phyloP scores from a whole-genome alignment of 371 early-diverging fungal species.

The Mortierella sp. region DNA sequence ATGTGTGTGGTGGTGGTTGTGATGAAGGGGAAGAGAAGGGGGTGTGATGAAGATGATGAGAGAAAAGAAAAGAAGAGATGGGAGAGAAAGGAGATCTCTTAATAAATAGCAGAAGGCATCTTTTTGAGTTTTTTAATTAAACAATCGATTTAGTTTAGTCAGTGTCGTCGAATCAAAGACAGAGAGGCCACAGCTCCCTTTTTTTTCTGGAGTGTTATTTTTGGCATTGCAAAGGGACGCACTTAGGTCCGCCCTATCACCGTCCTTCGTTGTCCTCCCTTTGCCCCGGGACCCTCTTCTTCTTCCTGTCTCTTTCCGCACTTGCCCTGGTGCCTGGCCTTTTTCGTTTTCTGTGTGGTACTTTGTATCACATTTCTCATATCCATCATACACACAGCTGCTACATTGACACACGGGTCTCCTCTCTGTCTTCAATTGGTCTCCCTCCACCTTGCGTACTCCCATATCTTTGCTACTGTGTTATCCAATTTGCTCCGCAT shows the following conservation, averaged over 20 bases:
- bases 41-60: constrained; percentile 6
- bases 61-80: background rate
- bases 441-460: background rate
- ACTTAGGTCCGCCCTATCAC: constrained; percentile 12
- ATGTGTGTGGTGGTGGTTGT: background rate
- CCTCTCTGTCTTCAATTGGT: background rate
- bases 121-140: constrained; percentile 4
- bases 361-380: background rate
- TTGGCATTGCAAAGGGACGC: background rate
- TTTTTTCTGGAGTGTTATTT: background rate
- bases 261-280: background rate
- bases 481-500: constrained; percentile 4
- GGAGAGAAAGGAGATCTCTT: background rate
- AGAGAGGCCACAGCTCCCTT: constrained; percentile 6
- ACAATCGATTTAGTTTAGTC: background rate
- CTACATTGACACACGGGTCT: background rate
- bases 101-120: background rate
- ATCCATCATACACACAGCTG: background rate
- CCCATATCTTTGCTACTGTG: background rate
- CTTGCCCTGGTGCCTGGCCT: constrained; percentile 11
- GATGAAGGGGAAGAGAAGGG: background rate
- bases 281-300: constrained; percentile 13
- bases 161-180: constrained; percentile 7
- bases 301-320: background rate
- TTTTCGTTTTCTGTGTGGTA: background rate